Evolutionary conservation across 169 alveolate genomes (phyloP).

Genomic region (Eimeria sp.): DNA sequence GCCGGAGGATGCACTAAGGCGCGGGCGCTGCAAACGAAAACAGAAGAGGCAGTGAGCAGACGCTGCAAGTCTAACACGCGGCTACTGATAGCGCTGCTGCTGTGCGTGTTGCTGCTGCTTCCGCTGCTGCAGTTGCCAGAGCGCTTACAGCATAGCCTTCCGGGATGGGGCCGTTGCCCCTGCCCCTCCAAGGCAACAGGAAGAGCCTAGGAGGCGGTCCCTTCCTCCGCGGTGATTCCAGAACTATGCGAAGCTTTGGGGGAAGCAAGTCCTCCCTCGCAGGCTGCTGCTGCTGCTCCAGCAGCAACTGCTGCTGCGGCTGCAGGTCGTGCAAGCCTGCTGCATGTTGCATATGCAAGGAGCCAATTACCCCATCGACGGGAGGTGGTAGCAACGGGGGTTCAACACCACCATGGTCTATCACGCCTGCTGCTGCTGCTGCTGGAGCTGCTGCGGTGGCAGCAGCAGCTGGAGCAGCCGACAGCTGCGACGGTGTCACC

Average conservation of each 20-base stretch:
- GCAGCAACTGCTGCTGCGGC: slow-evolving; percentile 27
- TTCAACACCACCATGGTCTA: slow-evolving; percentile 6
- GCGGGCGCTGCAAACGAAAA: slow-evolving; percentile 28
- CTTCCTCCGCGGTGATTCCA: slow-evolving; percentile 48
- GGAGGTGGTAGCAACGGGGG: slow-evolving; percentile 1
- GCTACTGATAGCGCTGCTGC: not conserved
- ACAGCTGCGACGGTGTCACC: slow-evolving; percentile 17
- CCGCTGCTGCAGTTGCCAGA: not conserved
- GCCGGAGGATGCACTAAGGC: not conserved
- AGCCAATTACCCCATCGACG: slow-evolving; percentile 5
- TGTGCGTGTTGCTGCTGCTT: slow-evolving; percentile 12
- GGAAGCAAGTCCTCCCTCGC: slow-evolving; percentile 24
- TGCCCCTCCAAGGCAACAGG: slow-evolving; percentile 69
- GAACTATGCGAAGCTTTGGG: slow-evolving; percentile 34
- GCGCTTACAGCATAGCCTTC: slow-evolving; percentile 48
- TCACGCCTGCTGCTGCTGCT: slow-evolving; percentile 17
- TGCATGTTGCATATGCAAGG: not conserved
- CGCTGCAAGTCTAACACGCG: not conserved
- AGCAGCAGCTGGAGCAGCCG: not conserved
- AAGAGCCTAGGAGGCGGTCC: slow-evolving; percentile 38
- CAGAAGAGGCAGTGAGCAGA: not conserved
- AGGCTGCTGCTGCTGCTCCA: slow-evolving; percentile 2
- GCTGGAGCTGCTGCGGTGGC: not conserved
- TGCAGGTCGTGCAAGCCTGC: not conserved
- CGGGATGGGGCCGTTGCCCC: slow-evolving; percentile 64